phyloP scores from a whole-genome alignment of 495 filamentous ascomycete species.

The Neurospora tetraspora region DNA sequence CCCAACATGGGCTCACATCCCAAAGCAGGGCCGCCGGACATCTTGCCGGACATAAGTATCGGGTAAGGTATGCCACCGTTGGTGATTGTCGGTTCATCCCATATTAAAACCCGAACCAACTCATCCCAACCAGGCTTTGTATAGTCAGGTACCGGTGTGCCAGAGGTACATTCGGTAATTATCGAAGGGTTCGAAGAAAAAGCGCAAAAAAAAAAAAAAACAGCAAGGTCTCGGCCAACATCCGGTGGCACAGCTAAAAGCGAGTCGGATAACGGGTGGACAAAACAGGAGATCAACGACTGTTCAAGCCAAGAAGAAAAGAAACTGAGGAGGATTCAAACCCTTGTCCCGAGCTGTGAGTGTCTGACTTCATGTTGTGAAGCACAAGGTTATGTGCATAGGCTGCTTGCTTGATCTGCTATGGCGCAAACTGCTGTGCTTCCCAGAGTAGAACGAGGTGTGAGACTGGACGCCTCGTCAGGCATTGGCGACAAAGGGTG shows the following conservation, averaged over 20 bases:
- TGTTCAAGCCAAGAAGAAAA: neutral
- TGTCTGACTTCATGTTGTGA: neutral
- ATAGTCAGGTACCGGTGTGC: neutral
- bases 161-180: neutral
- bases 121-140: neutral
- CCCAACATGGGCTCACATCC: neutral
- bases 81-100: neutral
- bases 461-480: neutral
- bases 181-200: neutral
- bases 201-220: neutral
- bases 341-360: neutral
- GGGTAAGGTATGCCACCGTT: neutral
- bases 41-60: neutral
- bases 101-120: neutral
- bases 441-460: neutral
- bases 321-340: neutral
- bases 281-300: neutral
- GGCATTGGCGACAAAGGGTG: neutral
- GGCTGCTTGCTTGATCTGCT: neutral
- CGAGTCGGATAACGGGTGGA: neutral
- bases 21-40: neutral
- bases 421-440: neutral
- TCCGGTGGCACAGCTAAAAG: neutral
- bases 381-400: neutral
- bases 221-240: neutral